A percentile compares a stretch with the other conserved stretches of the same genome.
Evolutionary conservation across 2,329 filamentous ascomycete species (phyloP).

Genomic region (Simplicillium sp.): DNA sequence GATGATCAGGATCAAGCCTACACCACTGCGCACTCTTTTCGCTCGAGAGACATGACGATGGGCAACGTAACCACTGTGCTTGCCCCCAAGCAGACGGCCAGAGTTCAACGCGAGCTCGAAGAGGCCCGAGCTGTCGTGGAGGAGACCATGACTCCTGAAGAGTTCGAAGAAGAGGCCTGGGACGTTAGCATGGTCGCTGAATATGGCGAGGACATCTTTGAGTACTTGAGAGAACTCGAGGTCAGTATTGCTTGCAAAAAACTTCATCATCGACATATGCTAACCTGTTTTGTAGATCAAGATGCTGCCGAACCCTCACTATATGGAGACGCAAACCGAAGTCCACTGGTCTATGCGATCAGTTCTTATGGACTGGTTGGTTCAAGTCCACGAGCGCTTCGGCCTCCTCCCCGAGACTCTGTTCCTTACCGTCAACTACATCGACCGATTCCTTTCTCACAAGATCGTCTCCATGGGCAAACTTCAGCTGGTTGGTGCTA

Average conservation of each 20-base stretch:
- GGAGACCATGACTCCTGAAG: constrained; percentile 57
- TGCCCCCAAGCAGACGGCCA: constrained; percentile 61
- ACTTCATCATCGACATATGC: background rate
- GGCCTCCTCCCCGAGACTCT: constrained; percentile 85
- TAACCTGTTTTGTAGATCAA: constrained; percentile 41
- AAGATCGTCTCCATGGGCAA: constrained; percentile 95
- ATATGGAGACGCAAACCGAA: constrained; percentile 96
- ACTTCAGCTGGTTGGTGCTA: constrained; percentile 90
- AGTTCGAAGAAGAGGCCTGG: constrained; percentile 81
- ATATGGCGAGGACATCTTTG: constrained; percentile 92
- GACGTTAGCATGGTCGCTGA: constrained; percentile 97
- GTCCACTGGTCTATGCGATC: constrained; percentile 99
- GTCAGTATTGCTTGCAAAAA: constrained; percentile 32
- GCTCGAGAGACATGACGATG: constrained; percentile 55
- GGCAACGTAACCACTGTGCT: constrained; percentile 48
- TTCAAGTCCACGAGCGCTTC: constrained; percentile 92
- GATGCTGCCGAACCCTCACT: constrained; percentile 81
- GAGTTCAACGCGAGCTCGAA: constrained; percentile 64
- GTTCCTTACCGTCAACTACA: constrained; percentile 92
- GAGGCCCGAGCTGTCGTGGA: constrained; percentile 57
- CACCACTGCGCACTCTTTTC: constrained; percentile 65
- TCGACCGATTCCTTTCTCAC: constrained; percentile 88
- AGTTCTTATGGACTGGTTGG: constrained; percentile 95
- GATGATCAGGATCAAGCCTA: constrained; percentile 58
- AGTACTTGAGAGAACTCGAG: constrained; percentile 85